phyloP scores from a whole-genome alignment of 148 eudicot genomes.

The Pouteria glomerata region DNA sequence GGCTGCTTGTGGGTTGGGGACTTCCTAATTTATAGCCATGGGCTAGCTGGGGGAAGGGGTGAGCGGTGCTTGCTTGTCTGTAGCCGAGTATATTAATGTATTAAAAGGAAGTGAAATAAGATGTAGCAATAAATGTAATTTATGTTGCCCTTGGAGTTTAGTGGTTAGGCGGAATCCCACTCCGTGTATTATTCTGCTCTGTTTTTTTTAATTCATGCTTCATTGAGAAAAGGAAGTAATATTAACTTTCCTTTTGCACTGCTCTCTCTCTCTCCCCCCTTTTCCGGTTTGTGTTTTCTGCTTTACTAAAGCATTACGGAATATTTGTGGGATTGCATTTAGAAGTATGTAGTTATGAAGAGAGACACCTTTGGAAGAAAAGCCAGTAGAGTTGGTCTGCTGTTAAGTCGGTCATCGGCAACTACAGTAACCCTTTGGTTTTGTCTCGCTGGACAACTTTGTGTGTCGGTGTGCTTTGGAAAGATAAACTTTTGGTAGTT shows the following conservation, averaged over 20 bases:
- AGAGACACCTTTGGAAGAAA: no score
- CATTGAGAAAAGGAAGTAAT: not conserved
- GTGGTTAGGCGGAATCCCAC: slow-evolving; percentile 2
- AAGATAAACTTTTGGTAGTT: no score
- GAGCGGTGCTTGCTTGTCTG: slow-evolving; percentile 20
- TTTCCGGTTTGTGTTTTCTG: not conserved
- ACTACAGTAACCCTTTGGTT: no score
- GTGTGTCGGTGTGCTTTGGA: no score
- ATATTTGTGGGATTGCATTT: no score
- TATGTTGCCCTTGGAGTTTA: slow-evolving; percentile 23
- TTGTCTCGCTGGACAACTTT: no score
- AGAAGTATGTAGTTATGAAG: no score
- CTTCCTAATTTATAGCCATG: slow-evolving; percentile 5
- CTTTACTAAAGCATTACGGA: no score
- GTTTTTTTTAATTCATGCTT: slow-evolving; percentile 15
- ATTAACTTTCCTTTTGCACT: not conserved
- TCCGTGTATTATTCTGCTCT: slow-evolving; percentile 11
- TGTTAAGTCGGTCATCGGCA: no score
- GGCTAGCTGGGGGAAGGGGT: no score
- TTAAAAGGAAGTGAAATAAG: slow-evolving; percentile 26
- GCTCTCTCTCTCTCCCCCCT: no score
- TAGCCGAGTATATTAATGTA: slow-evolving; percentile 28
- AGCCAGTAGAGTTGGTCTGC: no score
- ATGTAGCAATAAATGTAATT: slow-evolving; percentile 36
- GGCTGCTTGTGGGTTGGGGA: slow-evolving; percentile 2